phyloP scores from a whole-genome alignment of 306 rosid genomes.

The Lathyrus oleraceus region DNA sequence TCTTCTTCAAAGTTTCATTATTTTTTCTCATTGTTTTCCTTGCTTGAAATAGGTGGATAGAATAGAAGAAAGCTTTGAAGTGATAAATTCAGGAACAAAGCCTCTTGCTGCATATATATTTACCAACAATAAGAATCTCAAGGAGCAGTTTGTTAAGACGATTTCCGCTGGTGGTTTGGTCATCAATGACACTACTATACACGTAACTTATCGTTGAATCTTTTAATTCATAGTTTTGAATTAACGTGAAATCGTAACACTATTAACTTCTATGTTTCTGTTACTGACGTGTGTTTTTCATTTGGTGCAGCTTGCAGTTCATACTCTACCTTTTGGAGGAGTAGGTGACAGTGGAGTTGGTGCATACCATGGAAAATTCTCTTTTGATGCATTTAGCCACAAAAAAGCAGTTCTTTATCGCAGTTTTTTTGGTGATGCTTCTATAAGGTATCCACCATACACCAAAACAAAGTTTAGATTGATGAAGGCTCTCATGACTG shows the following conservation, averaged over 20 bases:
- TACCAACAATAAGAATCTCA: conserved; percentile 71
- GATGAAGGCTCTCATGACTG: conserved; percentile 77
- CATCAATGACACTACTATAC: conserved; percentile 77
- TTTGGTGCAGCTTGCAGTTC: conserved; percentile 68
- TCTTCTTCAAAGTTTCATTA: not conserved
- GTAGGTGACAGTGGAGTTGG: conserved; percentile 98
- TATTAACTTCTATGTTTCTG: conserved; percentile 1
- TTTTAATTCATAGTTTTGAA: not conserved
- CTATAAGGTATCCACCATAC: conserved; percentile 92
- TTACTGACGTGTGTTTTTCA: conserved; percentile 12
- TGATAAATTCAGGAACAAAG: conserved; percentile 80
- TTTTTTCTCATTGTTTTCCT: not conserved
- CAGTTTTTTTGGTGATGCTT: conserved; percentile 64
- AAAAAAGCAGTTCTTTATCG: conserved; percentile 93
- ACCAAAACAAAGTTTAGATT: conserved; percentile 65
- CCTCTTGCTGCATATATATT: conserved; percentile 98
- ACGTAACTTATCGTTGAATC: conserved; percentile 50
- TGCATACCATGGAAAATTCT: conserved; percentile 92
- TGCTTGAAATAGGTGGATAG: conserved; percentile 69
- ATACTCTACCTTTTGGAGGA: conserved; percentile 91
- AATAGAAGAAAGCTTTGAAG: conserved; percentile 73
- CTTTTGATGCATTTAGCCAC: conserved; percentile 93
- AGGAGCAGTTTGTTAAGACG: conserved; percentile 62
- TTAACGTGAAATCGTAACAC: not conserved
- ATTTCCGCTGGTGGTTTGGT: conserved; percentile 92